Base-by-base conservation (phyloP, 352 stramenopile genomes). In the Thraustochytrium striatum region DNA sequence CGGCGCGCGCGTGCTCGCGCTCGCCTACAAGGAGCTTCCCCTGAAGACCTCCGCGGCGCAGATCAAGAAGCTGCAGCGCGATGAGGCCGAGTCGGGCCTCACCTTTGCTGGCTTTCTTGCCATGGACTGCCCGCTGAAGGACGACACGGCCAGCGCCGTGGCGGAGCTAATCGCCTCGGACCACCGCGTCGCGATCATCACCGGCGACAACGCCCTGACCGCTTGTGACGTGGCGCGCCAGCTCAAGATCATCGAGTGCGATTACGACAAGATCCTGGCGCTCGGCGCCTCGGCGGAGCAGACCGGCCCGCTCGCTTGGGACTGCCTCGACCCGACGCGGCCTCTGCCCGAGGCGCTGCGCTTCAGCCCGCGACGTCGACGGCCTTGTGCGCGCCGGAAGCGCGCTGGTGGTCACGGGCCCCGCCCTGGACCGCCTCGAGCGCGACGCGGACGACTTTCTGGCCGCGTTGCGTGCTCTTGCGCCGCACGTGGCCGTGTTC, bases 151-250 rank as follows among this genome's bases (percentile, higher is more conserved):
- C 28, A 85, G 93, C 3, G 95, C 98, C 43, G 86, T 99, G 41
- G 88, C 93, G 79, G 90, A 96, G 72, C 84, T 99, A 41, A 88
- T 89, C 62, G 88, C 89, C 32, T 96, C 91, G 79, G 91, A 89
- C 21, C 94, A 99, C 83, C 75, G 88, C n/a, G 89, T 96, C 13
- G 93, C 94, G 28, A 99, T 99, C 93, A 98, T 99, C 82, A 99
- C 97, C 13, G 97, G 97, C 69, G 97, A 99, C 85, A 91, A 92
- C 41, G 91, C 95, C 9, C 87, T 98, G 35, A 99, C 97, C 44
- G 96, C 96, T 41, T 91, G 94, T 35, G 92, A 99, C 78, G 96
- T 99, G 30, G 96, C 95, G 7, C 90, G 91, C 72, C 89, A 98
- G 81, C 94, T 98, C 1, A 90, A 90, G 43, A 98, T 99, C 61